Percentiles rank a stretch among this genome's conserved stretches.
Evolutionary conservation across 139 green algal species (phyloP).

Genomic region (Chlamydomonas sphaeroides): DNA sequence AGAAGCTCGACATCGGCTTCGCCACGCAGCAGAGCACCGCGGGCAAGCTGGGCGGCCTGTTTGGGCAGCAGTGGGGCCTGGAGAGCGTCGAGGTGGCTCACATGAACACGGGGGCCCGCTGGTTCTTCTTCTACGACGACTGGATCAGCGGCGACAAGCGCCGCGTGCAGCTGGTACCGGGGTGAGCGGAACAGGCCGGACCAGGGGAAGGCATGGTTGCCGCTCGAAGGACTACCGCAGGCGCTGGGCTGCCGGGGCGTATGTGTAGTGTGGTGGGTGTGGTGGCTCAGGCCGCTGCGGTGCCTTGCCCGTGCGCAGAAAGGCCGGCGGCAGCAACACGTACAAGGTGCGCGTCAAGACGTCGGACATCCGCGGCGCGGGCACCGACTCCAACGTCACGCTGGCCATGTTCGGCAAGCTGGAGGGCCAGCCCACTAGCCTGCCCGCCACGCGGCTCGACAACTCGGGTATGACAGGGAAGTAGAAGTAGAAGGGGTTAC

Average conservation of each 20-base stretch:
- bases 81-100: conserved; percentile 49
- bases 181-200: too few relatives aligned
- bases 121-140: conserved; percentile 62
- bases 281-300: too few relatives aligned
- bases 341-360: conserved; percentile 64
- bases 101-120: conserved; percentile 47
- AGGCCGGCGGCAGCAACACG: conserved; percentile 51
- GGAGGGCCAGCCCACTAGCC: conserved; percentile 39
- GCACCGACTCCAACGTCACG: conserved; percentile 67
- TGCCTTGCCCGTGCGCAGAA: too few relatives aligned
- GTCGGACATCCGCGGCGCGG: conserved; percentile 62
- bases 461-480: too few relatives aligned
- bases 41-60: conserved; percentile 53
- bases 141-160: conserved; percentile 58
- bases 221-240: too few relatives aligned
- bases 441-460: conserved; percentile 51
- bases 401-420: conserved; percentile 63
- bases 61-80: conserved; percentile 54
- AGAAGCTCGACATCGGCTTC: conserved; percentile 67
- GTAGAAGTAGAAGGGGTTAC: too few relatives aligned
- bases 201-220: too few relatives aligned
- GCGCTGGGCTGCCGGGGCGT: too few relatives aligned
- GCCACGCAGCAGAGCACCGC: conserved; percentile 49
- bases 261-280: too few relatives aligned
- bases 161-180: conserved; percentile 59